Base-by-base conservation (phyloP, 2,329 filamentous ascomycete genomes). In the Diaporthe capsici region DNA sequence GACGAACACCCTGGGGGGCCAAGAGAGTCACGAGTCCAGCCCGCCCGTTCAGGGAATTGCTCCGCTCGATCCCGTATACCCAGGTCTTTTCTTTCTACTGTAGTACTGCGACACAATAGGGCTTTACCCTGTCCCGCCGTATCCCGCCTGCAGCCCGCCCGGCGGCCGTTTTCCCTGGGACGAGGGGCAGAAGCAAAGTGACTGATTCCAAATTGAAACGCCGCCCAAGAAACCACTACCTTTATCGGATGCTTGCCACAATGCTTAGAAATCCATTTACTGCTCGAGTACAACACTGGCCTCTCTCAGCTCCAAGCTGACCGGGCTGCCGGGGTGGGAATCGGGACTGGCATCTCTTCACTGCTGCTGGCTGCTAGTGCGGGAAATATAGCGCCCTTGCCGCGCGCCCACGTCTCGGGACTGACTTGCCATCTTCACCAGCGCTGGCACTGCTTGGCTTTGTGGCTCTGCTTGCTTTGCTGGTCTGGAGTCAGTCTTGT, bases 261-360 rank as follows among this genome's bases (percentile, higher is more conserved):
- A 20, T 42, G 71, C 71, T 73, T 73, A 73, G 58, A 65, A 73
- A 72, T 72, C 71, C 31, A 31, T 31, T 31, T 34, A 63, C 31
- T 9, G 8, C 25, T 65, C 22, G 20, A 39, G 9, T 37, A 8
- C 49, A 22, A 37, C 6, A 5, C 2, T 28, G 13, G 39, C 20
- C 34, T 60, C 17, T 70, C 15, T 20, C 42, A 15, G 17, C 15
- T 31, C 31, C 49, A 53, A 53, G 47, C 47, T 53, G 47, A 31
- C 65, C 3, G 31, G 58, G 65, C 25, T 5, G 25, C 65, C 3
- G 31, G 58, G 65, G 51, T 5, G 25, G 51, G 28, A 28, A 28
- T 53, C 31, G 28, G 9, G 22, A 22, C 3, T 55, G 65, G 55
- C 31, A 68, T 39, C 20, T 68, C 47, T 12, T 12, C n/a, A 37